phyloP scores from a whole-genome alignment of 805 yeast species.

The Candida chauliodis region DNA sequence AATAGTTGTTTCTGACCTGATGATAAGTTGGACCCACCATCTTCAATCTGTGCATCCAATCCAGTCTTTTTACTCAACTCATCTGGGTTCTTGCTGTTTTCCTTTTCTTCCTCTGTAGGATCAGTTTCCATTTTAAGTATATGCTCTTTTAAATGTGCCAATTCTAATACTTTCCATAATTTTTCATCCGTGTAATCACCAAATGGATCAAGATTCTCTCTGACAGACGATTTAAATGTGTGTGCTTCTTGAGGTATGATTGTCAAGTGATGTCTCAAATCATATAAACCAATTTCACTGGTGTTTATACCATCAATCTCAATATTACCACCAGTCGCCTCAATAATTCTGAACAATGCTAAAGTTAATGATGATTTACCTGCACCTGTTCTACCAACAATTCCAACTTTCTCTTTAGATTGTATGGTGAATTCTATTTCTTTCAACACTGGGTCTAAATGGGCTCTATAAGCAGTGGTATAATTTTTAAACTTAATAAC shows the following conservation, averaged over 20 bases:
- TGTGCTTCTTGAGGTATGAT: slow-evolving; percentile 76
- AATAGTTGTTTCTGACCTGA: slow-evolving; percentile 37
- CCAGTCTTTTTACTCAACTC: slow-evolving; percentile 18
- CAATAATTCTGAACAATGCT: slow-evolving; percentile 53
- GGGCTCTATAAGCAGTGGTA: slow-evolving; percentile 50
- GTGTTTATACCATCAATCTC: slow-evolving; percentile 53
- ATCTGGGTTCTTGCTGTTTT: slow-evolving; percentile 15
- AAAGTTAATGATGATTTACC: slow-evolving; percentile 66
- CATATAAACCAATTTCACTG: slow-evolving; percentile 42
- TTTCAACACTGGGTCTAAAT: slow-evolving; percentile 51
- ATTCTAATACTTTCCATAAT: slow-evolving; percentile 74
- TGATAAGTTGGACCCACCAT: slow-evolving; percentile 37
- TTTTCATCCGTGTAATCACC: slow-evolving; percentile 61
- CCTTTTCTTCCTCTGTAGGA: slow-evolving; percentile 13
- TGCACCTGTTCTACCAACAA: slow-evolving; percentile 85
- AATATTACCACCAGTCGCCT: slow-evolving; percentile 44
- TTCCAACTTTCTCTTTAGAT: slow-evolving; percentile 66
- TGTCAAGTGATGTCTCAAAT: slow-evolving; percentile 50
- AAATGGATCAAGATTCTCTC: slow-evolving; percentile 87
- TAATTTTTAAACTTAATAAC: slow-evolving; percentile 44
- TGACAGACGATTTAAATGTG: slow-evolving; percentile 79
- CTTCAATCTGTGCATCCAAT: slow-evolving; percentile 27
- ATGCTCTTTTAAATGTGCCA: slow-evolving; percentile 73
- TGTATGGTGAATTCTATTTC: slow-evolving; percentile 38
- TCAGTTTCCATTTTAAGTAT: slow-evolving; percentile 50